Evolutionary conservation across 257 asterid genomes (phyloP), one percentile per base, ranked within the genome.

Genomic region (Salvia miltiorrhiza): DNA sequence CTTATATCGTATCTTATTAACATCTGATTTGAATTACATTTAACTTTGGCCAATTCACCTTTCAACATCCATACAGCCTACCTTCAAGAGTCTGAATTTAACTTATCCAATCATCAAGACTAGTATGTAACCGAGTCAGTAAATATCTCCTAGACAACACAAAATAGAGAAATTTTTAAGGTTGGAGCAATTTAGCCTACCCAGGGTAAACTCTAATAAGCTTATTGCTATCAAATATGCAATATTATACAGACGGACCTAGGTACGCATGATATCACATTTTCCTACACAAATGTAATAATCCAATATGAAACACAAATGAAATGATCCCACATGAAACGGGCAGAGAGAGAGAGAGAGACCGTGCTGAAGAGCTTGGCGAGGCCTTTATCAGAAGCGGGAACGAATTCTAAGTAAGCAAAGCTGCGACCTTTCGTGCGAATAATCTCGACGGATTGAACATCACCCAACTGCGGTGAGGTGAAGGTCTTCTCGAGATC

Each of bases 331-430:
- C n/a, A n/a, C n/a, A n/a, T n/a, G 11, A 56, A 1, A 2, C 54
- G 32, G 17, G 23, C 4, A 43, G 11, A 71, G 69, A 76, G 76
- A 73, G 62, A 69, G 49, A 66, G 75, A 67, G 35, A 71, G 50
- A 93, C 97, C 89, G 80, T 80, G 95, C 94, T 90, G 89, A 88
- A 90, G 67, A 93, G 95, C 80, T 83, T 93, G 70, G 92, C 74
- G 33, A 88, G 86, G 58, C 95, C 94, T 74, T 93, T 88, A n/a
- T 90, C 96, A 54, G 97, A 93, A 48, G 78, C 83, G 12, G 96
- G 96, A 61, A 80, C 4, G 66, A 88, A 90, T 9, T 86, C 99
- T 79, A 93, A 71, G 76, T 88, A 93, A 16, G 88, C 97, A 63
- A 93, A 87, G 77, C 95, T 86, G 43, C 99, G 96, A 49, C 85